These are phyloP conservation scores for Isatis tinctoria DNA, from an alignment of 345 rosid genomes.

Conservation along the genomic window DNA sequence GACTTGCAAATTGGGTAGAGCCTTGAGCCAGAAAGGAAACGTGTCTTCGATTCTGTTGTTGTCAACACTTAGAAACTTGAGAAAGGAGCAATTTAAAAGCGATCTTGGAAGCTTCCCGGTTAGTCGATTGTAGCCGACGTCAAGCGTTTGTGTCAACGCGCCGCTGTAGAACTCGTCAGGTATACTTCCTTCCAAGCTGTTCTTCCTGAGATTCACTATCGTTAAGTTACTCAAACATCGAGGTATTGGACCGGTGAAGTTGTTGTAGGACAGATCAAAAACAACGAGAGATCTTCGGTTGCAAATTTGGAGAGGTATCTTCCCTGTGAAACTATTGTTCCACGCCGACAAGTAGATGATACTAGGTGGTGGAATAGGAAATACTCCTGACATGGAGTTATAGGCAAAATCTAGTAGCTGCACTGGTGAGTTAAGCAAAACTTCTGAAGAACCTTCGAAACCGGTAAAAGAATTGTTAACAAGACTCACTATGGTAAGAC, in stretches of 20 bases:
- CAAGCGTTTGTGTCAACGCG: not conserved
- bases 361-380: not conserved
- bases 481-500: not conserved
- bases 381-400: not conserved
- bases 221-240: not conserved
- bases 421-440: not conserved
- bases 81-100: not conserved
- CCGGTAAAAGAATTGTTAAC: not conserved
- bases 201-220: slow-evolving; percentile 5
- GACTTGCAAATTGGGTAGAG: not conserved
- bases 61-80: not conserved
- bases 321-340: not conserved
- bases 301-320: not conserved
- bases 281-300: not conserved
- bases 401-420: not conserved
- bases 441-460: not conserved
- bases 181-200: slow-evolving; percentile 15
- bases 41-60: not conserved
- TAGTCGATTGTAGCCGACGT: slow-evolving; percentile 13
- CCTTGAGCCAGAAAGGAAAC: slow-evolving; percentile 20
- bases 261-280: slow-evolving; percentile 1
- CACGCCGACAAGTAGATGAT: not conserved
- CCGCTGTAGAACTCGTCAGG: not conserved
- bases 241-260: slow-evolving; percentile 14
- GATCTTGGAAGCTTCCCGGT: slow-evolving; percentile 18